These are phyloP conservation scores for Phytophthora colocasiae DNA, from an alignment of 352 stramenopile genomes.

Conservation along the genomic window DNA sequence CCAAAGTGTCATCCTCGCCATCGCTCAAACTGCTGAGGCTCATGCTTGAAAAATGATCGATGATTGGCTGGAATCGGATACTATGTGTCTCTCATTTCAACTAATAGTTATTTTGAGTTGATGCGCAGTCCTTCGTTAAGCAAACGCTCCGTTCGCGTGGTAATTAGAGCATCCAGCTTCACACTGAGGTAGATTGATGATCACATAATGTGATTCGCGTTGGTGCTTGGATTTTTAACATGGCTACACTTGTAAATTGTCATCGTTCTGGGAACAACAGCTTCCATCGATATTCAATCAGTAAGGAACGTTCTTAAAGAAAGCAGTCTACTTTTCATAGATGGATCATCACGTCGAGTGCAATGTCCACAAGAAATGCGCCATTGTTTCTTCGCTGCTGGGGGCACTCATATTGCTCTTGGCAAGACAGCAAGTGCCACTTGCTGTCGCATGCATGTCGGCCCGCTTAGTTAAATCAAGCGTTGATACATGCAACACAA, in stretches of 20 bases:
- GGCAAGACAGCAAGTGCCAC: too few species aligned
- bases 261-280: too few species aligned
- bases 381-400: neutral
- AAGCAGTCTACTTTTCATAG: neutral
- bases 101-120: too few species aligned
- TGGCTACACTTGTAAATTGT: slow-evolving; percentile 2
- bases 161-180: too few species aligned
- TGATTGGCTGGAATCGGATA: slow-evolving; percentile 24
- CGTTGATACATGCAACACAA: too few species aligned
- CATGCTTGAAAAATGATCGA: slow-evolving; percentile 26
- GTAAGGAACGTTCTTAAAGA: too few species aligned
- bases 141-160: too few species aligned
- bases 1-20: slow-evolving; percentile 19
- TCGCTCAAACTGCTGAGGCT: slow-evolving; percentile 35
- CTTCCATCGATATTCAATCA: too few species aligned
- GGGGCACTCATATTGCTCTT: slow-evolving; percentile 3
- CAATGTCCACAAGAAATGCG: slow-evolving; percentile 2
- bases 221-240: neutral
- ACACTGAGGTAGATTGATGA: too few species aligned
- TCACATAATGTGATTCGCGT: too few species aligned
- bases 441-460: neutral
- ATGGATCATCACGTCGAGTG: neutral
- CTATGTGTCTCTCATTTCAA: too few species aligned
- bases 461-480: neutral
- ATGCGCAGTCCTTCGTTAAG: too few species aligned